These are phyloP conservation scores for Besnoitia besnoiti DNA, from an alignment of 169 alveolate genomes.

Conservation along the genomic window DNA sequence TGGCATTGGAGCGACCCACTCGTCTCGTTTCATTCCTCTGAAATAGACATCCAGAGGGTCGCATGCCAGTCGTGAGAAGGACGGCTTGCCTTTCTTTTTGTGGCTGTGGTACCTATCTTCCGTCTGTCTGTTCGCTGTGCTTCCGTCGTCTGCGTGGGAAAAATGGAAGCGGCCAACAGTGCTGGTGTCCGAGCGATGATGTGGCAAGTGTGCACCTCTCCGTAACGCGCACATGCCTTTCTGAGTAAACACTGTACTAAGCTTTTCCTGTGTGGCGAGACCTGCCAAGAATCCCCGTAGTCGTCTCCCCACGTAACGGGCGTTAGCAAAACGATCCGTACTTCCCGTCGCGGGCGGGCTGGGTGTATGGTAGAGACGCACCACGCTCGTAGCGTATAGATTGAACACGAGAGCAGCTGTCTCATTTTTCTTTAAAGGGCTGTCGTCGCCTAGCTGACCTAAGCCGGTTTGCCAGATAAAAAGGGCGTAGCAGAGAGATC, in stretches of 20 bases:
- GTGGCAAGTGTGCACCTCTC: not conserved
- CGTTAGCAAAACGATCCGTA: no score
- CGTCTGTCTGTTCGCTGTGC: not conserved
- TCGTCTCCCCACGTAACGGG: no score
- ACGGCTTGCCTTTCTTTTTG: not conserved
- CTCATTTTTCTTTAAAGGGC: no score
- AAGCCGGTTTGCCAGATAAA: no score
- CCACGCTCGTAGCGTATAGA: no score
- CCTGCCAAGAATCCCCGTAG: no score
- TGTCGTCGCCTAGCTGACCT: no score
- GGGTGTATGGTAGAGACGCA: no score
- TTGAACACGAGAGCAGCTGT: no score
- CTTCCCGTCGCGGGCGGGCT: no score
- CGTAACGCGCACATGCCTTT: not conserved
- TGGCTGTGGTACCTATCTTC: not conserved
- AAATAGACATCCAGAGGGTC: conserved; percentile 52
- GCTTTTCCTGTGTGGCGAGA: not conserved
- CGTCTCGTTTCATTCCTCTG: conserved; percentile 69
- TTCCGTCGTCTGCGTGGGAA: not conserved
- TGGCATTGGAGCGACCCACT: conserved; percentile 94
- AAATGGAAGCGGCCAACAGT: not conserved
- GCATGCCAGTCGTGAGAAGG: not conserved
- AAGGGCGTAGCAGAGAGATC: no score
- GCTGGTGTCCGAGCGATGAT: not conserved
- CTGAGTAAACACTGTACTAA: not conserved